A percentile compares a stretch with the other conserved stretches of the same genome.
Conservation (phyloP, 177 flowering plant species). For the Vitis hybrid region DNA sequence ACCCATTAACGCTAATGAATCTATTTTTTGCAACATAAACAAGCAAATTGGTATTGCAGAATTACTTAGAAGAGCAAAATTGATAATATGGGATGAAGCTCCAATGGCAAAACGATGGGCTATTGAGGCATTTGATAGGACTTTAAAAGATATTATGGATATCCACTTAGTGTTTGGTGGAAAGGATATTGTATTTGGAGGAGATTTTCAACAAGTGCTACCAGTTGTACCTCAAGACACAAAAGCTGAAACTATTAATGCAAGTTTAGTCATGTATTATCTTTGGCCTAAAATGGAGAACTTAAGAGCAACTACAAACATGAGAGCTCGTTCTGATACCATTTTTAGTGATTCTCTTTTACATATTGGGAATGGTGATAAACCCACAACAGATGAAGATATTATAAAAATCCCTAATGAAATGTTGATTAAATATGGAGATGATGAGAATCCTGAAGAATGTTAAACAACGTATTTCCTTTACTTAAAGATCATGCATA, state of each 20-base stretch:
- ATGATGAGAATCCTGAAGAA: not conserved
- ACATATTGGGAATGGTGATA: not conserved
- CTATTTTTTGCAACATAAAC: not conserved
- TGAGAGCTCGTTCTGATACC: not conserved
- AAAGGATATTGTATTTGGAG: not conserved
- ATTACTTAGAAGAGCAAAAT: not conserved
- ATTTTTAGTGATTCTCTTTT: not conserved
- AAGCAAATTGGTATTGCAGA: slow-evolving; percentile 2
- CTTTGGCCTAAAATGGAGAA: not conserved
- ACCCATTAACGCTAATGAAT: not conserved
- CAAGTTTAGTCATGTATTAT: not conserved
- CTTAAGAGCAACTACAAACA: not conserved
- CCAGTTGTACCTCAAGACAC: not conserved
- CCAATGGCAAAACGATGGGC: slow-evolving; percentile 4
- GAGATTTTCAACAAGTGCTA: too few species aligned
- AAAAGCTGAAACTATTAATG: not conserved
- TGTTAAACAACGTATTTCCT: not conserved
- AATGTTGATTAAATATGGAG: not conserved
- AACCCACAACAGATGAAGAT: not conserved
- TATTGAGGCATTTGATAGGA: slow-evolving; percentile 5
- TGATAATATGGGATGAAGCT: slow-evolving; percentile 22
- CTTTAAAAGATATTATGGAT: slow-evolving; percentile 8
- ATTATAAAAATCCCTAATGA: not conserved
- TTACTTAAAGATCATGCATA: not conserved
- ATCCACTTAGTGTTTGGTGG: slow-evolving; percentile 4